These are phyloP conservation scores for Athelia sp. DNA, from an alignment of 1,284 basidiomycete species.

Conservation along the genomic window DNA sequence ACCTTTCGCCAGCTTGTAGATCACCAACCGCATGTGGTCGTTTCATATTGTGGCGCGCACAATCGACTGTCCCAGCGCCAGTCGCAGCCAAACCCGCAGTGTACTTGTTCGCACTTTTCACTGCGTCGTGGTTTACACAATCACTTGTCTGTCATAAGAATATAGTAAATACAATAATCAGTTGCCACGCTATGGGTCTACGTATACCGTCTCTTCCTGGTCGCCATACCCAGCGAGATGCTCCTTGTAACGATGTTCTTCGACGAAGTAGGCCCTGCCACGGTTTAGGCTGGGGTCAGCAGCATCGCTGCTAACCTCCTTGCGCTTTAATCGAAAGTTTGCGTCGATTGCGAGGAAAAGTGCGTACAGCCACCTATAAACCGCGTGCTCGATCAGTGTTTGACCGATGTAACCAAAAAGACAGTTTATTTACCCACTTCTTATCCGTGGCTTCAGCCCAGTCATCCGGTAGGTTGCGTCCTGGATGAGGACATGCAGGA, in stretches of 20 bases:
- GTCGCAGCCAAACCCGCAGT: slow-evolving; percentile 6
- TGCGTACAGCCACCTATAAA: not conserved
- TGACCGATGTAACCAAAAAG: not conserved
- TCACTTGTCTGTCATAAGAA: slow-evolving; percentile 4
- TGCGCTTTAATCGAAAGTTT: not conserved
- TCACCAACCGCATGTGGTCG: slow-evolving; percentile 12
- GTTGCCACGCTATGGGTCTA: not conserved
- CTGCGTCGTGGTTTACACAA: slow-evolving; percentile 10
- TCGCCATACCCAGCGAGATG: slow-evolving; percentile 4
- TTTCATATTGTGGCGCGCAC: slow-evolving; percentile 10
- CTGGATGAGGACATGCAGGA: not conserved
- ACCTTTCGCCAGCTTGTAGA: slow-evolving; percentile 16
- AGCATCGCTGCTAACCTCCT: slow-evolving; percentile 6
- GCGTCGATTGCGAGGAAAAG: not conserved
- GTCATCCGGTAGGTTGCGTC: not conserved
- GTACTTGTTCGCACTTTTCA: slow-evolving; percentile 13
- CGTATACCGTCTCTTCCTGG: slow-evolving; percentile 1
- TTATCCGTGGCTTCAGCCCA: not conserved
- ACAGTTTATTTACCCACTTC: not conserved
- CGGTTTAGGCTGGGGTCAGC: slow-evolving; percentile 5
- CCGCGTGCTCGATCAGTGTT: not conserved
- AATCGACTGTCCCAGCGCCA: slow-evolving; percentile 12
- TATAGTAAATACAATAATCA: not conserved
- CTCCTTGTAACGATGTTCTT: slow-evolving; percentile 8
- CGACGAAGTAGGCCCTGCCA: slow-evolving; percentile 17